Conservation (phyloP, 2,329 filamentous ascomycete genomes). For the Pseudocercospora fijiensis region DNA sequence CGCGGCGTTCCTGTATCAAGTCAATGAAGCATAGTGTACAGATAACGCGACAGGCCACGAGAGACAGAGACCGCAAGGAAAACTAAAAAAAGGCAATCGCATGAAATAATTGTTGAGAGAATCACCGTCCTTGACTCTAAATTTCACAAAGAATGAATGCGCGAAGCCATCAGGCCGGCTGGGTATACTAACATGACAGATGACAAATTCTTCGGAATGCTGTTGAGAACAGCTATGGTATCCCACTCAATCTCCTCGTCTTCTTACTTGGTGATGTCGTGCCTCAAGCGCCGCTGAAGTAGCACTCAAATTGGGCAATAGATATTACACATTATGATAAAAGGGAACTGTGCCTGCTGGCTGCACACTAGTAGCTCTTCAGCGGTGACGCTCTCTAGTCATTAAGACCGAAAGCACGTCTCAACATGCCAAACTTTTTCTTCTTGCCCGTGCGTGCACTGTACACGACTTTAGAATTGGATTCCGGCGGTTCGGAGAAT, state of each 20-base stretch:
- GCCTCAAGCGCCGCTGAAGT: not conserved
- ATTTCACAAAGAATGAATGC: not conserved
- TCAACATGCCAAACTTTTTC: constrained; percentile 68
- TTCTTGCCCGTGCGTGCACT: constrained; percentile 47
- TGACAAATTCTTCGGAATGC: not conserved
- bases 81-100: not conserved
- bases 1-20: not conserved
- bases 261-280: not conserved
- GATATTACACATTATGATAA: constrained; percentile 9
- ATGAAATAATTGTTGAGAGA: not conserved
- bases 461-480: constrained; percentile 35
- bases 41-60: not conserved
- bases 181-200: constrained; percentile 11
- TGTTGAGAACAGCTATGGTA: not conserved
- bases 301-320: not conserved
- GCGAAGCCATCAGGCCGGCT: not conserved
- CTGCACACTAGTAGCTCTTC: not conserved
- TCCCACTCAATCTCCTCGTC: not conserved
- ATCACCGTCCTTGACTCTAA: not conserved
- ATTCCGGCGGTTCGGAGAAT: constrained; percentile 23
- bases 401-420: constrained; percentile 63
- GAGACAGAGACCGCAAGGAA: not conserved
- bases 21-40: not conserved
- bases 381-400: constrained; percentile 44
- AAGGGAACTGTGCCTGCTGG: not conserved